Conservation (phyloP, 2,329 filamentous ascomycete genomes). For the Trichoderma simmonsii region DNA sequence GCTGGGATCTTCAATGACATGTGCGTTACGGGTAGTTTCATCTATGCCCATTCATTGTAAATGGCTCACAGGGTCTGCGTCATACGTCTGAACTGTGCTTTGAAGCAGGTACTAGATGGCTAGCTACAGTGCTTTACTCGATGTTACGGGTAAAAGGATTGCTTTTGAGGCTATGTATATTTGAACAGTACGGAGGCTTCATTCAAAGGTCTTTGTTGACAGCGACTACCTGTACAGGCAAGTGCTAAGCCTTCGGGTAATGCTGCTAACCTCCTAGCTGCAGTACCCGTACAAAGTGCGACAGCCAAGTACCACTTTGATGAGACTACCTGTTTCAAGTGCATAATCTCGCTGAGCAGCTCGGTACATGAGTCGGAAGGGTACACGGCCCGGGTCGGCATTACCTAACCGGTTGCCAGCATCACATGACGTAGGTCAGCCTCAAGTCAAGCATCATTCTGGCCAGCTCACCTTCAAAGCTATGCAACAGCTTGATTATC, state of each 20-base stretch:
- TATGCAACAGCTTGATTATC: background rate
- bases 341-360: background rate
- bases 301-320: background rate
- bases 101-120: too few relatives aligned
- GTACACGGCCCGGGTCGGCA: background rate
- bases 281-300: background rate
- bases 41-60: background rate
- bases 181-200: background rate
- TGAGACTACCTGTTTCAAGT: background rate
- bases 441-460: conserved; percentile 9
- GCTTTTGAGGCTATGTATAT: background rate
- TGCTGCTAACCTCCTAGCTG: background rate
- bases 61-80: background rate
- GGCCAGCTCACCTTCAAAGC: conserved; percentile 2
- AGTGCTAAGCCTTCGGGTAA: background rate
- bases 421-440: conserved; percentile 15
- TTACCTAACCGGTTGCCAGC: background rate
- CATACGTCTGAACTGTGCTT: too few relatives aligned
- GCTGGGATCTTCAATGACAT: background rate
- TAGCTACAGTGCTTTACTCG: too few relatives aligned
- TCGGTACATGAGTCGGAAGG: background rate
- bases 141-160: background rate
- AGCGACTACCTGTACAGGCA: background rate
- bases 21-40: background rate
- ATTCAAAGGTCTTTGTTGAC: background rate